These are phyloP conservation scores for Trametes versicolor DNA, from an alignment of 1,284 basidiomycete genomes.

Conservation along the genomic window DNA sequence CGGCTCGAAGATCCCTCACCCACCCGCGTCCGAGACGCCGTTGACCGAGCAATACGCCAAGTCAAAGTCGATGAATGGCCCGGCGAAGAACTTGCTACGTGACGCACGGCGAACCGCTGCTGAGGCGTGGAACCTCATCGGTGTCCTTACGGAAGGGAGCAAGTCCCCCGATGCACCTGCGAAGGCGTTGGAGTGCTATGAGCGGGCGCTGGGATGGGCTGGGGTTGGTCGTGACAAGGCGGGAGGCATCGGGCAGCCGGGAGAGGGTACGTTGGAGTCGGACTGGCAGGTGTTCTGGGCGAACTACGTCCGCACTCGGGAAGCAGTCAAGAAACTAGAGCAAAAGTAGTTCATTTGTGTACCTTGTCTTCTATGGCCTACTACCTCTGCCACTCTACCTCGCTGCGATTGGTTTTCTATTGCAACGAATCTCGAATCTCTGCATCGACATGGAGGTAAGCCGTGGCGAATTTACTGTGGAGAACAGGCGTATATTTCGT, in stretches of 20 bases:
- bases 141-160: conserved; percentile 55
- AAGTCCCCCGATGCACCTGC: conserved; percentile 47
- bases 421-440: too few species aligned
- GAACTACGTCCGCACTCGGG: conserved; percentile 57
- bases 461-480: too few species aligned
- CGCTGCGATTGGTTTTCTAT: neutral
- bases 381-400: neutral
- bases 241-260: conserved; percentile 51
- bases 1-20: conserved; percentile 50
- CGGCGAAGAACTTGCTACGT: conserved; percentile 68
- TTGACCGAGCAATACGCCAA: conserved; percentile 55
- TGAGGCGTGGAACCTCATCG: conserved; percentile 73
- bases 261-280: conserved; percentile 60
- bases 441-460: too few species aligned
- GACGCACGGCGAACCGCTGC: conserved; percentile 76
- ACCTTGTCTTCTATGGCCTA: too few species aligned
- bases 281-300: conserved; percentile 66
- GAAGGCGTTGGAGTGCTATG: conserved; percentile 62
- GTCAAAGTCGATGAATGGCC: conserved; percentile 60
- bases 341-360: conserved; percentile 15
- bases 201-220: conserved; percentile 71
- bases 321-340: conserved; percentile 33
- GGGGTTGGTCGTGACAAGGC: conserved; percentile 53
- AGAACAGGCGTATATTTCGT: too few species aligned
- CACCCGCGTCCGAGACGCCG: conserved; percentile 54